Base-by-base conservation (phyloP, 768 basidiomycete genomes). In the Boletus barrowsii region DNA sequence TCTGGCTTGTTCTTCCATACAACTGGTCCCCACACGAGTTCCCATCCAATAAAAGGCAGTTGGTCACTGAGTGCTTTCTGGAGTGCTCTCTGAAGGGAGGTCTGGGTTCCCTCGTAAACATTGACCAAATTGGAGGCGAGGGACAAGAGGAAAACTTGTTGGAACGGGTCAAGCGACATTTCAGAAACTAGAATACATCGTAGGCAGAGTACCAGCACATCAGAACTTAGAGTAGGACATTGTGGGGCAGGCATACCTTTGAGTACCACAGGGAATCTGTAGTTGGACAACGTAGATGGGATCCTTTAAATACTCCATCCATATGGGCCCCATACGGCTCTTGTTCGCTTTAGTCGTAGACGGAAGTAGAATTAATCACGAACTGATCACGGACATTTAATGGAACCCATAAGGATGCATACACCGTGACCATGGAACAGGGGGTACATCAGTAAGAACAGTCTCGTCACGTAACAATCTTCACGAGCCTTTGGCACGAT, bases 101-200 rank as follows among this genome's bases (percentile, higher is more conserved):
- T 4, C 26, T 49, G 47, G 4, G 26, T 43, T 20, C 42, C 50
- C n/a, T 54, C 47, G 8, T 5, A 1, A 18, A n/a, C 11, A 14
- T 47, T 53, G 56, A 58, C 49, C 5, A 20, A 1, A 35, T 51
- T 49, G 41, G 57, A 33, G 10, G 32, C 10, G 13, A 50, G 7
- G 14, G 63, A 65, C 30, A 65, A 36, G 2, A 15, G 24, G 24
- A 51, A 53, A 18, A 54, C 51, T 30, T 65, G 53, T 47, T 65
- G 60, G 35, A 60, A 60, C 35, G 56, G 45, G 37, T 65, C 53
- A 10, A 47, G 22, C 10, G 56, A 11, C 62, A 58, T 62, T 41
- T 39, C n/a, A 24, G 35, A 42, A n/a, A 20, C 43, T 49, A 14
- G 35, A 35, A 43, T 8, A 30, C 8, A 6, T 35, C 13, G 14